Evolutionary conservation across 192 early-diverging fungal species (phyloP).

Genomic region (Mortierella claussenii): DNA sequence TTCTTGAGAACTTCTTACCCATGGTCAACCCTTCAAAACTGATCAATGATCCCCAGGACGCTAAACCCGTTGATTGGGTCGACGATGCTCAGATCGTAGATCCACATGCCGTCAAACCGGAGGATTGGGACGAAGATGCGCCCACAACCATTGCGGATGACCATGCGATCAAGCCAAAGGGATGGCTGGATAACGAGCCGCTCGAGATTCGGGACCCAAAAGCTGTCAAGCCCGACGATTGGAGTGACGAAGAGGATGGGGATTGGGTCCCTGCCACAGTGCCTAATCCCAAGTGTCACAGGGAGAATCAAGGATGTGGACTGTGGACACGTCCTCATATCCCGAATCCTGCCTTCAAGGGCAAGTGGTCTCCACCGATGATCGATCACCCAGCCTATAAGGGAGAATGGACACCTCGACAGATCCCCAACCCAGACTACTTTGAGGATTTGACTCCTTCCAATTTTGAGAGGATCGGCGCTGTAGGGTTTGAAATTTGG

Average conservation of each 20-base stretch:
- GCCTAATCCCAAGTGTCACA: constrained; percentile 82
- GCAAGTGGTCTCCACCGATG: constrained; percentile 84
- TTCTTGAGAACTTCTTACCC: constrained; percentile 84
- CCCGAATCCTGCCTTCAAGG: constrained; percentile 86
- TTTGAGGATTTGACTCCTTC: constrained; percentile 82
- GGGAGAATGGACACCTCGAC: constrained; percentile 83
- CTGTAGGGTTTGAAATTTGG: constrained; percentile 92
- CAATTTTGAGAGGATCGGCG: constrained; percentile 80
- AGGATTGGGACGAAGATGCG: constrained; percentile 82
- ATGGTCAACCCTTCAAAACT: constrained; percentile 88
- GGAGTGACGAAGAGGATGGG: constrained; percentile 92
- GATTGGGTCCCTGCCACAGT: constrained; percentile 84
- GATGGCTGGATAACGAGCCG: constrained; percentile 87
- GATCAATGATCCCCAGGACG: constrained; percentile 75
- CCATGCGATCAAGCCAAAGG: constrained; percentile 78
- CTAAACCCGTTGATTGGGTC: constrained; percentile 89
- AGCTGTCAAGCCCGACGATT: constrained; percentile 84
- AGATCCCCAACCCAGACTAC: constrained; percentile 84
- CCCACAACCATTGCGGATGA: constrained; percentile 78
- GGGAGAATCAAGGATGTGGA: constrained; percentile 81
- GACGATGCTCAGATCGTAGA: constrained; percentile 84
- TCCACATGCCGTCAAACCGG: constrained; percentile 57
- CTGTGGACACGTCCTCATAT: constrained; percentile 81
- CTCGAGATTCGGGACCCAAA: constrained; percentile 80
- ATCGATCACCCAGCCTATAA: constrained; percentile 93